These are phyloP conservation scores for Podospora australis DNA, from an alignment of 495 filamentous ascomycete species.

Conservation along the genomic window DNA sequence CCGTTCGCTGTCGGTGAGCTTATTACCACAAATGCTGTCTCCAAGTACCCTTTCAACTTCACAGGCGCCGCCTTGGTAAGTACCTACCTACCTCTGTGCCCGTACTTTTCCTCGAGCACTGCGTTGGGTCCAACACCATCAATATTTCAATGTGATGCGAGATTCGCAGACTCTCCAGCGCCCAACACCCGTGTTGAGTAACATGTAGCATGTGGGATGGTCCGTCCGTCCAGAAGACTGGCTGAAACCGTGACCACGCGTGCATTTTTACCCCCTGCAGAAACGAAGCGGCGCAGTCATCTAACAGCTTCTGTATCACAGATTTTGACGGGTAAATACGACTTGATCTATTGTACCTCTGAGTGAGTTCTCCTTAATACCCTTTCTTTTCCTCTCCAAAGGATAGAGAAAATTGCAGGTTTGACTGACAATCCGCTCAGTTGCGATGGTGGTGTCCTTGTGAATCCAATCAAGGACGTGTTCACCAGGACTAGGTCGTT, in stretches of 20 bases:
- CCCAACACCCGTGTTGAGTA: no score
- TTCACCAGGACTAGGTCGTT: slow-evolving; percentile 17
- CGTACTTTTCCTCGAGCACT: neutral
- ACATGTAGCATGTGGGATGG: neutral
- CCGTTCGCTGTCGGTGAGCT: slow-evolving; percentile 26
- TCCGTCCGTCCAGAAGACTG: neutral
- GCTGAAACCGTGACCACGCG: neutral
- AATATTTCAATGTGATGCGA: no score
- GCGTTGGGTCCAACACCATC: neutral
- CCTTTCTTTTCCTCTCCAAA: slow-evolving; percentile 24
- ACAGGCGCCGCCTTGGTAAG: neutral
- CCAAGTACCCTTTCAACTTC: neutral
- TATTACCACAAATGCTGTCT: slow-evolving; percentile 10
- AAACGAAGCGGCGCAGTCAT: no score
- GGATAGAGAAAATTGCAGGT: slow-evolving; percentile 20
- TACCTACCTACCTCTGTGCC: neutral
- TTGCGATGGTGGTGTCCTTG: slow-evolving; percentile 19
- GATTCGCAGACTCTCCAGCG: no score
- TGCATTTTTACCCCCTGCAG: slow-evolving; percentile 3
- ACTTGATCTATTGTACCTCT: neutral
- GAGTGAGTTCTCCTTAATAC: neutral
- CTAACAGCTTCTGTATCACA: no score
- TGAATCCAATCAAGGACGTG: slow-evolving; percentile 4
- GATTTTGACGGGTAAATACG: neutral
- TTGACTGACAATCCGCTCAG: slow-evolving; percentile 10